phyloP scores from a whole-genome alignment of 192 early-diverging fungal species.

The Fimicolochytrium jonesii region DNA sequence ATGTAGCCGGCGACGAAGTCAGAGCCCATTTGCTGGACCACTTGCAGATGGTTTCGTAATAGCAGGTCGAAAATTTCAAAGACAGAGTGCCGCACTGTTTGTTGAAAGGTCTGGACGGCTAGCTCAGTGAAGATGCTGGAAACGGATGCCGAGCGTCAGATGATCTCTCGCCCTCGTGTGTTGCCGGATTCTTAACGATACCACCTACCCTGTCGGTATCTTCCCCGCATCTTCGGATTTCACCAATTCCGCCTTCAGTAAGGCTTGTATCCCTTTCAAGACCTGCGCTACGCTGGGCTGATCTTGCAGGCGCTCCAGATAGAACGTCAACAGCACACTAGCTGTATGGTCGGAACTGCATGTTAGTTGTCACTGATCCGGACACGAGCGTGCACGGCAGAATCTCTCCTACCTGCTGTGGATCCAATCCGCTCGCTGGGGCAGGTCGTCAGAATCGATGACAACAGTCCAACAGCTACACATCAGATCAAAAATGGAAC shows the following conservation, averaged over 20 bases:
- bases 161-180: too few relatives aligned
- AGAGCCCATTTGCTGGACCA: conserved; percentile 58
- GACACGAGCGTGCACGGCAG: too few relatives aligned
- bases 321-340: conserved; percentile 41
- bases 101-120: conserved; percentile 88
- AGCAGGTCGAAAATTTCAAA: conserved; percentile 71
- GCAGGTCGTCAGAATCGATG: conserved; percentile 47
- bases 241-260: conserved; percentile 27
- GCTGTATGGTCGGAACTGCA: background rate
- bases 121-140: conserved; percentile 74
- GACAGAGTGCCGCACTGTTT: conserved; percentile 69
- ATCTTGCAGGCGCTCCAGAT: conserved; percentile 42
- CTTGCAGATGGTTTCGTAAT: conserved; percentile 57
- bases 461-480: conserved; percentile 37
- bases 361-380: too few relatives aligned
- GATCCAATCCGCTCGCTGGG: conserved; percentile 39
- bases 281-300: conserved; percentile 36
- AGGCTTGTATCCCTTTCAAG: conserved; percentile 34
- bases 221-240: conserved; percentile 16
- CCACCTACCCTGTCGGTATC: conserved; percentile 11
- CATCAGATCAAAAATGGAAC: background rate
- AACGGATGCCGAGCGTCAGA: background rate
- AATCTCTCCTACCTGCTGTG: conserved; percentile 21
- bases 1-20: conserved; percentile 82
- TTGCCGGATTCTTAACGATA: too few relatives aligned